These are phyloP conservation scores for Rhodamnia argentea DNA, from an alignment of 345 rosid genomes.

Conservation along the genomic window DNA sequence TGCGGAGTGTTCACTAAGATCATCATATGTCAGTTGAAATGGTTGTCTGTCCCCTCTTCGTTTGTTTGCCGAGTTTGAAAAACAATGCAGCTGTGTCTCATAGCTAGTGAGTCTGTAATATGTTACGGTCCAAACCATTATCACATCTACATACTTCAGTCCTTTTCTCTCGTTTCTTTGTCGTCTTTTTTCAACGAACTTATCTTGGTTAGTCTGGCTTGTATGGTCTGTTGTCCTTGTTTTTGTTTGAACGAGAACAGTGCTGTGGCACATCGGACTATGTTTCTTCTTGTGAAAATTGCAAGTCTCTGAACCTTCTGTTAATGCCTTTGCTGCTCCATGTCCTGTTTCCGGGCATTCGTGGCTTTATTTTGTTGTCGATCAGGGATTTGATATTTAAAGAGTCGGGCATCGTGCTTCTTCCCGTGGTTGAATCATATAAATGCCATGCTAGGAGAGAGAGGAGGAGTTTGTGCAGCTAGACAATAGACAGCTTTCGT, in stretches of 20 bases:
- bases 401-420: background rate
- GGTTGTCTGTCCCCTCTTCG: background rate
- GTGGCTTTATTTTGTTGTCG: background rate
- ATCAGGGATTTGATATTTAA: background rate
- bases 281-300: background rate
- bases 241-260: background rate
- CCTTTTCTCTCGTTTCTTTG: background rate
- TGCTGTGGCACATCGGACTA: background rate
- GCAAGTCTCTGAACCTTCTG: background rate
- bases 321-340: background rate
- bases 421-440: background rate
- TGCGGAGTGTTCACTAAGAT: conserved; percentile 45
- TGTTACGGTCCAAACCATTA: background rate
- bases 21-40: background rate
- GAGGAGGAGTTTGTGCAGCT: background rate
- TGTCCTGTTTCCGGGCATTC: background rate
- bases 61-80: background rate
- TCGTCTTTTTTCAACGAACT: background rate
- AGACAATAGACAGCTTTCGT: background rate
- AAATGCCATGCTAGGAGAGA: background rate
- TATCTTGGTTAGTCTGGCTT: background rate
- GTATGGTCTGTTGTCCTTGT: background rate
- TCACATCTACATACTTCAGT: background rate
- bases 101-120: background rate
- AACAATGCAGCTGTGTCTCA: background rate